These are phyloP conservation scores for Loxodes magnus DNA, from an alignment of 73 alveolate species.

Conservation along the genomic window DNA sequence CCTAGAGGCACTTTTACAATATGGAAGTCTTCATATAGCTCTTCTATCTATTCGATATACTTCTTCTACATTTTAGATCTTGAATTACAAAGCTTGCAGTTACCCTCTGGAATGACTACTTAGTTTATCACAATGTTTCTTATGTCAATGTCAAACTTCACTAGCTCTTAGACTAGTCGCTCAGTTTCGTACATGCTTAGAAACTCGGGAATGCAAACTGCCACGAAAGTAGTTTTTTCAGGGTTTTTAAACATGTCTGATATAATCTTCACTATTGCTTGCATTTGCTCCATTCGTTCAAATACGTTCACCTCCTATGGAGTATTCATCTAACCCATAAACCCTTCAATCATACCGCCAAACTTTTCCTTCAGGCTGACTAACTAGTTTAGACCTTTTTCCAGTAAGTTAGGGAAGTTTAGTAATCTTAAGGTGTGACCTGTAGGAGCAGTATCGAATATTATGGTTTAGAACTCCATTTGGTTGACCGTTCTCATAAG, in stretches of 20 bases:
- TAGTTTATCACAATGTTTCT: conserved; percentile 92
- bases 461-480: conserved; percentile 68
- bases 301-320: conserved; percentile 50
- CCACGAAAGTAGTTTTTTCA: conserved; percentile 84
- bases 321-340: conserved; percentile 42
- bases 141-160: conserved; percentile 90
- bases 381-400: conserved; percentile 79
- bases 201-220: conserved; percentile 99
- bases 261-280: conserved; percentile 74
- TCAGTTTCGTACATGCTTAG: conserved; percentile 96
- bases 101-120: conserved; percentile 87
- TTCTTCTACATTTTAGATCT: conserved; percentile 95
- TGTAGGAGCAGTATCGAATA: conserved; percentile 99
- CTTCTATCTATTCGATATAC: conserved; percentile 81
- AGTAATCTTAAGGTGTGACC: conserved; percentile 98
- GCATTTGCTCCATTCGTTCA: conserved; percentile 71
- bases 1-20: conserved; percentile 78
- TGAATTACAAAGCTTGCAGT: conserved; percentile 89
- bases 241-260: conserved; percentile 78
- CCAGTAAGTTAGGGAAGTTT: conserved; percentile 90
- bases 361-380: conserved; percentile 75
- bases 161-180: conserved; percentile 89
- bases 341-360: conserved; percentile 54
- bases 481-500: conserved; percentile 66
- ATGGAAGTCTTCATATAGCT: conserved; percentile 91